These are phyloP conservation scores for Chlorella sp. DNA, from an alignment of 139 green algal genomes.

Conservation along the genomic window DNA sequence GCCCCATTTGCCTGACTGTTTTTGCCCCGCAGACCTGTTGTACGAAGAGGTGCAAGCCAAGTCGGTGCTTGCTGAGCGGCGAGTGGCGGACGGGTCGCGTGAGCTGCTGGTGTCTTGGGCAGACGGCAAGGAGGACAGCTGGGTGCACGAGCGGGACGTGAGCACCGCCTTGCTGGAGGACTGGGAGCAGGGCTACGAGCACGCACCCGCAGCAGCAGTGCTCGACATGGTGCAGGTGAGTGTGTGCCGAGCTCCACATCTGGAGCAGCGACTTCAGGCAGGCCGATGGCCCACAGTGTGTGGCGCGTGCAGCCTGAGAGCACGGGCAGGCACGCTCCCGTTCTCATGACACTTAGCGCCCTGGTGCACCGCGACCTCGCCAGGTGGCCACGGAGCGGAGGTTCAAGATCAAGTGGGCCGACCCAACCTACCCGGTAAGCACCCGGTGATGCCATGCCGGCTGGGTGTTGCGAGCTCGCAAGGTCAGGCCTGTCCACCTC, in stretches of 20 bases:
- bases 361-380: neutral
- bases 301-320: neutral
- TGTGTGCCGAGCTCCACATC: too few relatives aligned
- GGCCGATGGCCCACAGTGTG: neutral
- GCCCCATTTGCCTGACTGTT: neutral
- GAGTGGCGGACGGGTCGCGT: constrained; percentile 10
- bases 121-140: constrained; percentile 48
- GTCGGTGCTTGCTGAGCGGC: constrained; percentile 43
- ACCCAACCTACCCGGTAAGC: constrained; percentile 58
- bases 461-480: too few relatives aligned
- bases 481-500: neutral
- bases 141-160: constrained; percentile 33
- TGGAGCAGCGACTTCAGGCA: neutral
- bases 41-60: constrained; percentile 72
- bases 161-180: constrained; percentile 50
- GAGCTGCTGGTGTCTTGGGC: constrained; percentile 60
- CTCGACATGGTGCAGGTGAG: constrained; percentile 46
- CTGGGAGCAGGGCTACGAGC: constrained; percentile 66
- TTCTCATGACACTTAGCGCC: neutral
- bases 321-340: neutral
- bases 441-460: too few relatives aligned
- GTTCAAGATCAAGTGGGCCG: constrained; percentile 72
- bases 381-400: constrained; percentile 54
- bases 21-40: constrained; percentile 20
- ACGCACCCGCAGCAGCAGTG: constrained; percentile 25